Evolutionary conservation across 768 basidiomycete species (phyloP).

Genomic region (Scleroderma citrinum): DNA sequence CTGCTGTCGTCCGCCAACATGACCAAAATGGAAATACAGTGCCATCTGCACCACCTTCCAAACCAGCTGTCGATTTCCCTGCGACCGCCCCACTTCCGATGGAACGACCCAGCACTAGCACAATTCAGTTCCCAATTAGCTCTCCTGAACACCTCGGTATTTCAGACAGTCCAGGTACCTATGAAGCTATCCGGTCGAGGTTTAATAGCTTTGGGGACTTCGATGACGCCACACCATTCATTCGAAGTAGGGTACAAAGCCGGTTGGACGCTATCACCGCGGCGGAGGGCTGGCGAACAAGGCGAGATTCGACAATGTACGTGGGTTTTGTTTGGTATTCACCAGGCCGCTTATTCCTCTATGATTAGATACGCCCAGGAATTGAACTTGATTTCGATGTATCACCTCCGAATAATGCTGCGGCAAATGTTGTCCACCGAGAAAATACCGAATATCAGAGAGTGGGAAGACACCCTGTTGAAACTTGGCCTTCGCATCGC

Average conservation of each 20-base stretch:
- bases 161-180: constrained; percentile 50
- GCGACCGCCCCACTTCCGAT: constrained; percentile 44
- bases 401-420: constrained; percentile 85
- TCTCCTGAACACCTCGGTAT: constrained; percentile 60
- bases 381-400: constrained; percentile 81
- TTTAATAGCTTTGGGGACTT: constrained; percentile 70
- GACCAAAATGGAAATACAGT: constrained; percentile 10
- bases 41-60: constrained; percentile 37
- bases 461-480: constrained; percentile 86
- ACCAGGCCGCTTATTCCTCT: constrained; percentile 2
- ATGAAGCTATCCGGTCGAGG: constrained; percentile 48
- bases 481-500: constrained; percentile 82
- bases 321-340: constrained; percentile 25
- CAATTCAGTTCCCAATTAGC: constrained; percentile 75
- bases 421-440: constrained; percentile 85
- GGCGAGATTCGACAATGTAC: constrained; percentile 87
- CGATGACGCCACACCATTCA: constrained; percentile 70
- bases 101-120: constrained; percentile 49
- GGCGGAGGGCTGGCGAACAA: constrained; percentile 77
- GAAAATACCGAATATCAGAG: constrained; percentile 69
- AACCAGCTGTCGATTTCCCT: constrained; percentile 56
- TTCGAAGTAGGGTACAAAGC: constrained; percentile 81
- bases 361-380: constrained; percentile 67
- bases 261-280: constrained; percentile 52
- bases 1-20: constrained; percentile 37